Evolutionary conservation across 192 early-diverging fungal species (phyloP).

Genomic region (Backusella tuberculispora): DNA sequence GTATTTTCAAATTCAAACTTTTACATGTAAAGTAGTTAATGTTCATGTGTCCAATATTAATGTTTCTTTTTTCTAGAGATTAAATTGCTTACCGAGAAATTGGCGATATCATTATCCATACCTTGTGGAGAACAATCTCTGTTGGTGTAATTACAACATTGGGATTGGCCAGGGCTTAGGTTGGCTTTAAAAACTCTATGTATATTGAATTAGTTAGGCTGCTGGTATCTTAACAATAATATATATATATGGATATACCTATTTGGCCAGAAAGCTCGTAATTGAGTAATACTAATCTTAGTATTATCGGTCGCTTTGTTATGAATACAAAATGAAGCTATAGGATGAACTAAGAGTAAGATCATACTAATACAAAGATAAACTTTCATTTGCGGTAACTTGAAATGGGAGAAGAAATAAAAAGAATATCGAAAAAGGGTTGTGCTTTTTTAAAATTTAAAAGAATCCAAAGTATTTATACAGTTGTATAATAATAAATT

Average conservation of each 20-base stretch:
- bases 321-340: neutral
- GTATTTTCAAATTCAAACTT: neutral
- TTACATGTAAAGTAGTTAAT: neutral
- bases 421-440: neutral
- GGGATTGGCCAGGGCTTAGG: neutral
- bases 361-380: neutral
- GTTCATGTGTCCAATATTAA: neutral
- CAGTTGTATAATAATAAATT: too few species aligned
- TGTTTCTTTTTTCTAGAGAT: neutral
- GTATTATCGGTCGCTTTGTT: neutral
- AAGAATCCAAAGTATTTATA: too few species aligned
- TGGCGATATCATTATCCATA: neutral
- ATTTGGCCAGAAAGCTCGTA: neutral
- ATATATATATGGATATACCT: neutral
- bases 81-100: neutral
- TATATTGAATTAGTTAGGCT: neutral
- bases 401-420: neutral
- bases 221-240: neutral
- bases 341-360: neutral
- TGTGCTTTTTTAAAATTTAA: too few species aligned
- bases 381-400: neutral
- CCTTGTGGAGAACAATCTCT: constrained; percentile 12
- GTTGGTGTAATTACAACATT: constrained; percentile 13
- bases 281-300: neutral
- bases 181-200: neutral